Percentiles rank a stretch among this genome's conserved stretches.
These are phyloP conservation scores for Candida nemodendra DNA, from an alignment of 805 yeast genomes.

Conservation along the genomic window DNA sequence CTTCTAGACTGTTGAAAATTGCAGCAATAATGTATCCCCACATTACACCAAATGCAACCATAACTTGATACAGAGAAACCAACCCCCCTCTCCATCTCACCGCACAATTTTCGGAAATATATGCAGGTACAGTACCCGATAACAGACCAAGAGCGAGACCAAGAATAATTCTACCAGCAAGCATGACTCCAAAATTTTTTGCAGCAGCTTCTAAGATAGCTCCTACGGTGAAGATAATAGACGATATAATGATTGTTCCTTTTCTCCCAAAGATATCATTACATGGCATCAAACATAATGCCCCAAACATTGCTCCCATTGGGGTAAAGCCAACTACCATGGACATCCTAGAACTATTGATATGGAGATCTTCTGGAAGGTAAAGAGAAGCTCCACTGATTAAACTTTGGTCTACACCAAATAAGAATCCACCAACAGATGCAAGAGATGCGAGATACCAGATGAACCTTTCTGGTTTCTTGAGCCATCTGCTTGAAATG, in stretches of 20 bases:
- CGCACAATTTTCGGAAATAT: conserved; percentile 60
- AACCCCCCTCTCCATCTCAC: conserved; percentile 54
- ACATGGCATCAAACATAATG: conserved; percentile 55
- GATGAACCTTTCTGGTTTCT: conserved; percentile 10
- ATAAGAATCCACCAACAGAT: conserved; percentile 15
- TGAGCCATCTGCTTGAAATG: conserved; percentile 11
- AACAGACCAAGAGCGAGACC: conserved; percentile 66
- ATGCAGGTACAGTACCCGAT: conserved; percentile 58
- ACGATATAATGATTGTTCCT: conserved; percentile 50
- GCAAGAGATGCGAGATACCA: conserved; percentile 15
- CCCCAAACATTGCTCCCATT: conserved; percentile 62
- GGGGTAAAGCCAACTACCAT: conserved; percentile 46
- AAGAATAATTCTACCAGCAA: conserved; percentile 54
- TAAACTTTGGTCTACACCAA: conserved; percentile 15
- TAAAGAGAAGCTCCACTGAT: conserved; percentile 15
- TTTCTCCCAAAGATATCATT: conserved; percentile 55
- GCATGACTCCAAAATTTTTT: conserved; percentile 44
- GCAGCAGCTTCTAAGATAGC: conserved; percentile 56
- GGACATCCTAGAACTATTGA: conserved; percentile 8
- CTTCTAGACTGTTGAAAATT: conserved; percentile 50
- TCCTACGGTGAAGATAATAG: conserved; percentile 59
- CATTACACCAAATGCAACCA: conserved; percentile 63
- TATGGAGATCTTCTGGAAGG: conserved; percentile 7
- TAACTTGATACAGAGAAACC: conserved; percentile 60
- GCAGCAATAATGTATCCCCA: conserved; percentile 62